Conservation (phyloP, 108 stramenopile genomes). For the Schizochytrium sp. region DNA sequence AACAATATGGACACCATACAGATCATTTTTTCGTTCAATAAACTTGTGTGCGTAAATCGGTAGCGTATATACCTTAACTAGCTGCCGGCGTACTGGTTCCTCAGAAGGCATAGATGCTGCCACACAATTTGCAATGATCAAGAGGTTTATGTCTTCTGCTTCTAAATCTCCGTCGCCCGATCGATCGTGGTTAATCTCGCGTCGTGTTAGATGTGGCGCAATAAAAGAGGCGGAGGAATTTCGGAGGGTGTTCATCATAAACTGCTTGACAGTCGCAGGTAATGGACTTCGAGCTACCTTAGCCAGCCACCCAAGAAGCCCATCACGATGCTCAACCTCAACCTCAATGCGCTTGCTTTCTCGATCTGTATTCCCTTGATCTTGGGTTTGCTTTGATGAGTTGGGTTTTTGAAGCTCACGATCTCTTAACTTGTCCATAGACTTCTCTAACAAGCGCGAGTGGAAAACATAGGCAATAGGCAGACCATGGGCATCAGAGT, state of each 20-base stretch:
- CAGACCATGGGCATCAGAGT: slow-evolving; percentile 50
- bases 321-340: not conserved
- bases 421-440: not conserved
- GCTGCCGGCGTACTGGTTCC: slow-evolving; percentile 50
- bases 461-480: slow-evolving; percentile 58
- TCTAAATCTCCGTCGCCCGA: slow-evolving; percentile 9
- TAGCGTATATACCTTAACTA: slow-evolving; percentile 13
- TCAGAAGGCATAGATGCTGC: slow-evolving; percentile 47
- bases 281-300: slow-evolving; percentile 56
- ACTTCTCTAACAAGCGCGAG: not conserved
- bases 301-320: slow-evolving; percentile 41
- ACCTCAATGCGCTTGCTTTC: too few relatives aligned
- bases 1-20: slow-evolving; percentile 56
- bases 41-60: not conserved
- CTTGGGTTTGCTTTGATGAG: too few relatives aligned
- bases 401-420: not conserved
- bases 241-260: slow-evolving; percentile 43
- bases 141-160: slow-evolving; percentile 34
- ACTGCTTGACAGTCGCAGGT: slow-evolving; percentile 24
- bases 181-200: not conserved
- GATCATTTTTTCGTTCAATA: slow-evolving; percentile 45
- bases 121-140: slow-evolving; percentile 50
- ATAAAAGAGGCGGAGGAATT: slow-evolving; percentile 7
- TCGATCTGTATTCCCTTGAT: too few relatives aligned
- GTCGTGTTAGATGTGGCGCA: slow-evolving; percentile 23